Evolutionary conservation across 2,329 filamentous ascomycete genomes (phyloP).

Genomic region (Fusarium acutatum): DNA sequence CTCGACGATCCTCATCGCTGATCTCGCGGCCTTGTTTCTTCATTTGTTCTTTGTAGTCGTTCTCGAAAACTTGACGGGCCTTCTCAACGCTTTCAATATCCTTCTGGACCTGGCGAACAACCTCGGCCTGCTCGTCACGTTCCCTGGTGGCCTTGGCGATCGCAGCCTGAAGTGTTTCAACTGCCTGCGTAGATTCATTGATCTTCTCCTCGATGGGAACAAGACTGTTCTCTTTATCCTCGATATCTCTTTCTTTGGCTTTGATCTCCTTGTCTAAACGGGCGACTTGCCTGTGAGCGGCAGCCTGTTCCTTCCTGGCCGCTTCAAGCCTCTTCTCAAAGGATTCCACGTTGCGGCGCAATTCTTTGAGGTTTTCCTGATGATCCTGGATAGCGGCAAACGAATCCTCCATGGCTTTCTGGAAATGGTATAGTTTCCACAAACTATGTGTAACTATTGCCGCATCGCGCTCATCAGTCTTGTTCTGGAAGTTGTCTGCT

Average conservation of each 20-base stretch:
- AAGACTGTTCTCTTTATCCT: constrained; percentile 84
- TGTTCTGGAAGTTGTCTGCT: constrained; percentile 90
- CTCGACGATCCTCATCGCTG: constrained; percentile 84
- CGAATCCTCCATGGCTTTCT: constrained; percentile 91
- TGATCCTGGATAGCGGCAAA: constrained; percentile 90
- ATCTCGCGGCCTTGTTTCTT: constrained; percentile 88
- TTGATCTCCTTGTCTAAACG: constrained; percentile 89
- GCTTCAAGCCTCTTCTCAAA: constrained; percentile 83
- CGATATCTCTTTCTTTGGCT: constrained; percentile 84
- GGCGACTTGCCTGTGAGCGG: constrained; percentile 77
- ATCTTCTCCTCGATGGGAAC: constrained; percentile 95
- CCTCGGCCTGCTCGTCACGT: constrained; percentile 73
- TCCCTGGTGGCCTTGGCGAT: constrained; percentile 79
- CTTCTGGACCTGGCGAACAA: constrained; percentile 79
- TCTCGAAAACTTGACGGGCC: constrained; percentile 87
- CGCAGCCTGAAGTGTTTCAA: constrained; percentile 72
- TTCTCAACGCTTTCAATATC: constrained; percentile 87
- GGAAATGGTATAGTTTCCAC: constrained; percentile 97
- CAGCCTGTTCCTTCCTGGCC: constrained; percentile 83
- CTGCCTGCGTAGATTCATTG: constrained; percentile 75
- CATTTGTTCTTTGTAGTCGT: constrained; percentile 83
- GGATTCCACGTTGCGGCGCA: constrained; percentile 84
- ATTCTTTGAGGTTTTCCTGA: constrained; percentile 93
- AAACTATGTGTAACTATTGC: constrained; percentile 93
- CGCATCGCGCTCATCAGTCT: constrained; percentile 88